A percentile compares a stretch with the other conserved stretches of the same genome.
These are phyloP conservation scores for Alternaria longipes DNA, from an alignment of 2,329 filamentous ascomycete species.

Conservation along the genomic window DNA sequence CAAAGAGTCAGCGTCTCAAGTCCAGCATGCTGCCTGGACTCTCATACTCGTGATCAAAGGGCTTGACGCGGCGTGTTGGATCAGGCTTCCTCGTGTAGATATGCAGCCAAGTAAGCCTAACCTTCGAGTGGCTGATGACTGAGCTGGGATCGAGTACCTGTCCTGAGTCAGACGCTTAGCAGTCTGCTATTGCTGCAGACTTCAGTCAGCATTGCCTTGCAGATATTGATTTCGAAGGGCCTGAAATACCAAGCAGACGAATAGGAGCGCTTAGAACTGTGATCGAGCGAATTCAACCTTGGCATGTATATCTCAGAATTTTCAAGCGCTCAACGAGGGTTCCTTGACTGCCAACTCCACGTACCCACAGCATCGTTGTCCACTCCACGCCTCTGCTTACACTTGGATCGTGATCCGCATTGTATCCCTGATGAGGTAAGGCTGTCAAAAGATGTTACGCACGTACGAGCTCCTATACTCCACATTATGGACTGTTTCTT, in stretches of 20 bases:
- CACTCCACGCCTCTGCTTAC: background rate
- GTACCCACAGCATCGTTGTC: background rate
- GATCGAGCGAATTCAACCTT: background rate
- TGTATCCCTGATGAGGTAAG: background rate
- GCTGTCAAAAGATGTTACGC: background rate
- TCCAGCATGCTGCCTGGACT: background rate
- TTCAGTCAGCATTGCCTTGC: background rate
- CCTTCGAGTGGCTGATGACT: constrained; percentile 1
- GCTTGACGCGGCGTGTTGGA: background rate
- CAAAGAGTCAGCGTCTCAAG: background rate
- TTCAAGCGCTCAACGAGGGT: background rate
- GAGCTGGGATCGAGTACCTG: constrained; percentile 1
- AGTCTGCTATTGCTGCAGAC: background rate
- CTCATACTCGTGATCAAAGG: background rate
- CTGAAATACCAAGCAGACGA: background rate
- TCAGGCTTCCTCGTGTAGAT: background rate
- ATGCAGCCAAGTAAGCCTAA: background rate
- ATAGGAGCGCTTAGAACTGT: background rate
- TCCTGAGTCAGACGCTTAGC: background rate
- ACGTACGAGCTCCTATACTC: background rate
- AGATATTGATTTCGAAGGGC: background rate
- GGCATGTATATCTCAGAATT: background rate
- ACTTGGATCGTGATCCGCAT: background rate
- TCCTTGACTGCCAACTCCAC: background rate
- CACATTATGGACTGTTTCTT: background rate